These are phyloP conservation scores for Zoysia matrella DNA, from an alignment of 202 grass and related monocot species.

Conservation along the genomic window DNA sequence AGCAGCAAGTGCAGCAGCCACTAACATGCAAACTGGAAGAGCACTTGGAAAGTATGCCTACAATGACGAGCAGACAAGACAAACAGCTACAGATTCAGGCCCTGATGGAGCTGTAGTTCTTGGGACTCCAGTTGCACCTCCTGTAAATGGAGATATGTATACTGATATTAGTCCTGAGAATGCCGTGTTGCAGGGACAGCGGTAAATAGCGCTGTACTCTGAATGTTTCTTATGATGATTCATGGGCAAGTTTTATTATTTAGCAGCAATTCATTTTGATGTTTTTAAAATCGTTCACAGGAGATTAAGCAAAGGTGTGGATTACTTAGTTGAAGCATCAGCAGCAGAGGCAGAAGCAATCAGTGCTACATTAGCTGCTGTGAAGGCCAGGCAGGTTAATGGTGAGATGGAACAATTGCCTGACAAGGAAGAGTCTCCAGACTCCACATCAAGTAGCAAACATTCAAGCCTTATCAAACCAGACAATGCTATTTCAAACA, in stretches of 20 bases:
- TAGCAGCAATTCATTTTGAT: slow-evolving; percentile 27
- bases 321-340: slow-evolving; percentile 98
- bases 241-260: slow-evolving; percentile 3
- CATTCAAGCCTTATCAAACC: slow-evolving; percentile 83
- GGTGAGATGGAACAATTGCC: slow-evolving; percentile 74
- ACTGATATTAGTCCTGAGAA: too few relatives aligned
- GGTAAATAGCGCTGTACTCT: slow-evolving; percentile 53
- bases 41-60: slow-evolving; percentile 63
- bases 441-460: slow-evolving; percentile 75
- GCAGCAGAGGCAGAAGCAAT: slow-evolving; percentile 98
- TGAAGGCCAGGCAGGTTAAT: slow-evolving; percentile 88
- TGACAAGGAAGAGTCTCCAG: slow-evolving; percentile 72
- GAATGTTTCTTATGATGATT: slow-evolving; percentile 24
- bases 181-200: slow-evolving; percentile 78
- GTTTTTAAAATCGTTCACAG: slow-evolving; percentile 49
- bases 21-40: slow-evolving; percentile 65
- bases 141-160: too few relatives aligned
- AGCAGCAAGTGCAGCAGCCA: slow-evolving; percentile 72
- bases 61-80: slow-evolving; percentile 72
- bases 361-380: slow-evolving; percentile 94
- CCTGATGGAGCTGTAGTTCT: slow-evolving; percentile 73
- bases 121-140: too few relatives aligned
- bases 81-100: slow-evolving; percentile 56
- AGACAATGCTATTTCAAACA: slow-evolving; percentile 61
- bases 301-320: slow-evolving; percentile 93